phyloP scores from a whole-genome alignment of 352 stramenopile genomes.

The Blastocystis sp. region DNA sequence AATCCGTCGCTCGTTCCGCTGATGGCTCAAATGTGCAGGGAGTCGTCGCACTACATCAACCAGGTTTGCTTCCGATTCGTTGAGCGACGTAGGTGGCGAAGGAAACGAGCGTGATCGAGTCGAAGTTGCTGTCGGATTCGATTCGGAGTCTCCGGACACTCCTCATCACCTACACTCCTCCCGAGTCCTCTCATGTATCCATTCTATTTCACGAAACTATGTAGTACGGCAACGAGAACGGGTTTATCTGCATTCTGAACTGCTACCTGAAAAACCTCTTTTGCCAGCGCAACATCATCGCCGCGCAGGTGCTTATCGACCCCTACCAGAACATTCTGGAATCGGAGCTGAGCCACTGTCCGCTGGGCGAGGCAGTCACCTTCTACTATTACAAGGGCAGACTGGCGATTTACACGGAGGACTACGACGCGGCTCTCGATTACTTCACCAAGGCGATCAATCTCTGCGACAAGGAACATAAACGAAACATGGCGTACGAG shows the following conservation, averaged over 20 bases:
- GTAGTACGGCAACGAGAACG: background rate
- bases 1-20: background rate
- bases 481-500: background rate
- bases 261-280: background rate
- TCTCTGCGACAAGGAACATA: background rate
- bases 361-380: background rate
- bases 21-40: background rate
- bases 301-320: background rate
- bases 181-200: background rate
- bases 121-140: background rate
- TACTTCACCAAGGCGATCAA: background rate
- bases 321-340: background rate
- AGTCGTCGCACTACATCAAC: background rate
- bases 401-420: background rate
- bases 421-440: background rate
- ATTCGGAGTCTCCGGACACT: background rate
- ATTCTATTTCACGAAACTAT: background rate
- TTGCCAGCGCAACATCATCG: background rate
- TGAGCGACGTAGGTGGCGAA: background rate
- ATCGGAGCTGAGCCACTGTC: background rate
- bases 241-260: conserved; percentile 23
- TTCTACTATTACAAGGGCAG: conserved; percentile 20
- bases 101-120: background rate
- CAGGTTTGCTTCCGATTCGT: background rate
- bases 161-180: background rate